Evolutionary conservation across 163 green algal genomes (phyloP).

Genomic region (Chlamydomonas reinhardtii): DNA sequence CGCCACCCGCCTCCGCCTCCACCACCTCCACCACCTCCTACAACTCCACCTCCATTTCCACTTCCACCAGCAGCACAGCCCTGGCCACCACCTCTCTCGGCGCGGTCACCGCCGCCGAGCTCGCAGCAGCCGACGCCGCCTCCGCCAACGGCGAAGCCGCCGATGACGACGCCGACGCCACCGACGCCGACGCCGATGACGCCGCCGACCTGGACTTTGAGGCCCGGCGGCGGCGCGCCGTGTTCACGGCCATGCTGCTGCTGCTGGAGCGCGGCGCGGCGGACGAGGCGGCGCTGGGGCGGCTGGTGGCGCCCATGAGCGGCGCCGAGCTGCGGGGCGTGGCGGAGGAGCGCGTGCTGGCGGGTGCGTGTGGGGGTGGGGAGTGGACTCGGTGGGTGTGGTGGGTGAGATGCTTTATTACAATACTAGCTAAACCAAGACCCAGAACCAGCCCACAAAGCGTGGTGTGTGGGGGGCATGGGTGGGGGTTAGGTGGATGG

Average conservation of each 20-base stretch:
- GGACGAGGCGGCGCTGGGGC: slow-evolving; percentile 27
- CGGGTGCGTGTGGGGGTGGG: slow-evolving; percentile 10
- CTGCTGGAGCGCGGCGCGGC: slow-evolving; percentile 62
- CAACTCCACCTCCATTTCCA: neutral
- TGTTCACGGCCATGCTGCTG: slow-evolving; percentile 47
- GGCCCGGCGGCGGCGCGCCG: slow-evolving; percentile 7
- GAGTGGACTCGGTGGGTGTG: too few species aligned
- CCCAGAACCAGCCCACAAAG: too few species aligned
- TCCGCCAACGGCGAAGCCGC: neutral
- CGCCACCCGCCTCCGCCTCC: too few species aligned
- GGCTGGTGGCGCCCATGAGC: slow-evolving; percentile 53
- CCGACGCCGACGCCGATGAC: neutral
- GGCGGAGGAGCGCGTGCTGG: slow-evolving; percentile 75
- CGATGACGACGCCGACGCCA: neutral
- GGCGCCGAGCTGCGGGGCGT: slow-evolving; percentile 62
- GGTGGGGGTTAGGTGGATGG: too few species aligned
- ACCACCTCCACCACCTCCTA: too few species aligned
- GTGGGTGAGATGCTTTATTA: neutral
- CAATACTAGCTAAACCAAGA: too few species aligned
- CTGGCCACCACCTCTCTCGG: too few species aligned
- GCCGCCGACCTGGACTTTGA: neutral
- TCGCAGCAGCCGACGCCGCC: neutral
- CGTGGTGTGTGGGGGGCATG: too few species aligned
- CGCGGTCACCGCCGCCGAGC: neutral
- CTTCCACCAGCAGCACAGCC: too few species aligned